Evolutionary conservation across 805 yeast genomes (phyloP), one percentile per base, ranked within the genome.

Genomic region (Sugiyamaella chiloensis): DNA sequence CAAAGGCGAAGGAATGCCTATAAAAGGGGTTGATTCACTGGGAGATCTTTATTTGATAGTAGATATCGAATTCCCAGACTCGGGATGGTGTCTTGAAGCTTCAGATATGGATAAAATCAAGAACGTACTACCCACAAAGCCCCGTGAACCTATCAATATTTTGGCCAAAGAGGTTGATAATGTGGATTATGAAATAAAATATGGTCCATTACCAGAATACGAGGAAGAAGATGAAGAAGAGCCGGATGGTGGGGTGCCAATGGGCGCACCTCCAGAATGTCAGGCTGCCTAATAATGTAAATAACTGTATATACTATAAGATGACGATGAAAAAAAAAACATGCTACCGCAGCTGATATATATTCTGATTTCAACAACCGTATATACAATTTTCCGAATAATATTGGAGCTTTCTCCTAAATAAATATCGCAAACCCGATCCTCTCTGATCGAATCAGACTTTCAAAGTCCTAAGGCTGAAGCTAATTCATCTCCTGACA

Each of bases 1-100:
- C 9, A 65, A 73, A 32, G 76, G 76, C 35, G 96, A 88, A 63
- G 97, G 97, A 4, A 87, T 91, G 95, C 96, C 96, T 0, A 59
- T 76, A 4, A 66, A 68, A 49, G 49, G 66, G n/a, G 48, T 37
- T 42, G 73, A 53, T 31, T 59, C 56, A 44, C 68, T 68, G 37
- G 96, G 96, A 21, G 86, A 86, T 62, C 67, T 89, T 53, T 88
- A 80, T 58, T 71, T 89, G 14, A 77, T 73, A 44, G 64, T 87
- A n/a, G 78, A 78, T 17, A 79, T 90, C 44, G 87, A 81, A 56
- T 89, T 90, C 63, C 97, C 96, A 1, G 73, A 74, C 29, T 95
- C 88, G 64, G 78, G 82, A 59, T 89, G 96, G 96, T 82, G 83
- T 59, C 65, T 78, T 55, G 96, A 88, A 62, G 78, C 75, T 57